These are phyloP conservation scores for Saraca asoca DNA, from an alignment of 331 rosid genomes.

Conservation along the genomic window DNA sequence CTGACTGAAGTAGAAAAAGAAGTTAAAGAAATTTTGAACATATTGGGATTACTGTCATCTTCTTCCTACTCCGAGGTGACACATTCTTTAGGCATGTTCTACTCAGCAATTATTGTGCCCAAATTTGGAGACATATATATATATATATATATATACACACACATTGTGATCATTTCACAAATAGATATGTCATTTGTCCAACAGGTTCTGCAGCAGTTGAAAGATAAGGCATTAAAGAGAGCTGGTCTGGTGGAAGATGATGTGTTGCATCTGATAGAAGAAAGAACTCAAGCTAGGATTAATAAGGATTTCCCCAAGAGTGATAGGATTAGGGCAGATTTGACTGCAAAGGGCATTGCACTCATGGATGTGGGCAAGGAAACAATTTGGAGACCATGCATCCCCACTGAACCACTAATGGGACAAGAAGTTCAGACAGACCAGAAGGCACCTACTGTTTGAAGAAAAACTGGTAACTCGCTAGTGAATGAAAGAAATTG, in stretches of 20 bases:
- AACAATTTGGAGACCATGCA: slow-evolving; percentile 86
- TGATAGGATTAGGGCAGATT: slow-evolving; percentile 69
- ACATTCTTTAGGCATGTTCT: slow-evolving; percentile 8
- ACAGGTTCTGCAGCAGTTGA: slow-evolving; percentile 82
- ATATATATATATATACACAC: too few relatives aligned
- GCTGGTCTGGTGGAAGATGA: slow-evolving; percentile 72
- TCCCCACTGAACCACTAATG: slow-evolving; percentile 43
- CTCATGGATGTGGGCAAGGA: slow-evolving; percentile 88
- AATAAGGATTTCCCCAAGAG: slow-evolving; percentile 70
- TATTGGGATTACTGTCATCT: slow-evolving; percentile 66
- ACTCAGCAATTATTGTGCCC: background rate
- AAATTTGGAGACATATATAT: background rate
- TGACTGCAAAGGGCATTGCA: slow-evolving; percentile 74
- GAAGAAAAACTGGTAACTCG: slow-evolving; percentile 37
- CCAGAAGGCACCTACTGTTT: slow-evolving; percentile 21
- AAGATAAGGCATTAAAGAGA: slow-evolving; percentile 71
- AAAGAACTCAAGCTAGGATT: slow-evolving; percentile 70
- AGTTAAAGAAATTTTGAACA: slow-evolving; percentile 48
- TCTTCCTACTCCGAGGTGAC: slow-evolving; percentile 68
- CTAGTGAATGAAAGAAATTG: slow-evolving; percentile 25
- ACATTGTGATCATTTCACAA: background rate
- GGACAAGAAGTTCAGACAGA: slow-evolving; percentile 38
- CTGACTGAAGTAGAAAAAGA: slow-evolving; percentile 61
- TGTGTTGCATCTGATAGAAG: slow-evolving; percentile 59
- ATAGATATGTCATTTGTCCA: slow-evolving; percentile 23